Conservation (phyloP, 2,329 filamentous ascomycete genomes). For the Dothiorella sarmentorum region DNA sequence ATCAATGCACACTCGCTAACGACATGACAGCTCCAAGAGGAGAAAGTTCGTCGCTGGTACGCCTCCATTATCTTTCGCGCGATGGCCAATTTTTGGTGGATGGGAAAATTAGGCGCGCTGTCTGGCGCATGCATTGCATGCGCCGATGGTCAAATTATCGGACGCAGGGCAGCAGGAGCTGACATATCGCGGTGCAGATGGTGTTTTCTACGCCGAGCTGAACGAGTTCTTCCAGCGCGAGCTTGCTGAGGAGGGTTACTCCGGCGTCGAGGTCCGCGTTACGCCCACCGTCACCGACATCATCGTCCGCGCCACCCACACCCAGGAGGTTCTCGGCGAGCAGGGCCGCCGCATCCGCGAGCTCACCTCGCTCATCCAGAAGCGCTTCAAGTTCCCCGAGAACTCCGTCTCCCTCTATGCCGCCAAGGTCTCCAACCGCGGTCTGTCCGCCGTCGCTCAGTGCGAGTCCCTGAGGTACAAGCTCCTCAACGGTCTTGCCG, state of each 20-base stretch:
- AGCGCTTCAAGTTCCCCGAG: slow-evolving; percentile 99
- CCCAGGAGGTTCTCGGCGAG: slow-evolving; percentile 99
- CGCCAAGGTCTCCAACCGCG: slow-evolving; percentile 99
- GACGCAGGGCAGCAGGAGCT: slow-evolving; percentile 40
- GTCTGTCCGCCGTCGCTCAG: slow-evolving; percentile 98
- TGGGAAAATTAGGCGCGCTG: neutral
- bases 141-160: slow-evolving; percentile 61
- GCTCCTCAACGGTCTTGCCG: slow-evolving; percentile 98
- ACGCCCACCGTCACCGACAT: slow-evolving; percentile 99
- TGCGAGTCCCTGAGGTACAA: slow-evolving; percentile 99
- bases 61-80: slow-evolving; percentile 23
- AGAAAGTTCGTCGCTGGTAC: slow-evolving; percentile 62
- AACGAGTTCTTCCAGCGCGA: slow-evolving; percentile 99
- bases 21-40: slow-evolving; percentile 69
- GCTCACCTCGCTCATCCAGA: slow-evolving; percentile 99
- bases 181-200: slow-evolving; percentile 54
- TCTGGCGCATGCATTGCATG: neutral
- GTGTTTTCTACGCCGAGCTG: slow-evolving; percentile 99
- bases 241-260: slow-evolving; percentile 99
- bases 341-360: slow-evolving; percentile 99
- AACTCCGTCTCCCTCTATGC: slow-evolving; percentile 99
- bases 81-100: slow-evolving; percentile 15
- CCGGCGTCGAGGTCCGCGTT: slow-evolving; percentile 98
- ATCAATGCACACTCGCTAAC: slow-evolving; percentile 27
- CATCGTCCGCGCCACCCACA: slow-evolving; percentile 99